phyloP scores from a whole-genome alignment of 495 filamentous ascomycete species.

The Annulohypoxylon moriforme region DNA sequence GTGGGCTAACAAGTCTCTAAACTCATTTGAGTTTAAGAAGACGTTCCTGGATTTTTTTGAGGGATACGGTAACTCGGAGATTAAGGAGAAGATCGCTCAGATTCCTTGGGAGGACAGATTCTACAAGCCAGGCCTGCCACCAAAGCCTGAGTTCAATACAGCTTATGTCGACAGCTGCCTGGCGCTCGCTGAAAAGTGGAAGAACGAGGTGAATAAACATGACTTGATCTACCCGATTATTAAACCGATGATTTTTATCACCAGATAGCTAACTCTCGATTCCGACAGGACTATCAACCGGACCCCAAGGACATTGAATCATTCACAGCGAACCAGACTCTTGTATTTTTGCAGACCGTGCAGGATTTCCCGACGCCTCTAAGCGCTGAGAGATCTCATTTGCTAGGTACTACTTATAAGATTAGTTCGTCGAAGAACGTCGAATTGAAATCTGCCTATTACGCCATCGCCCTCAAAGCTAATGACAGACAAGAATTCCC shows the following conservation, averaged over 20 bases:
- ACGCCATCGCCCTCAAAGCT: slow-evolving; percentile 79
- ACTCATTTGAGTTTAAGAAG: slow-evolving; percentile 91
- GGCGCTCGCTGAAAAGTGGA: slow-evolving; percentile 82
- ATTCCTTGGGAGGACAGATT: slow-evolving; percentile 93
- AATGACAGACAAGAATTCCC: slow-evolving; percentile 72
- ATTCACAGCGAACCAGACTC: slow-evolving; percentile 84
- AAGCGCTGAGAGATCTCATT: slow-evolving; percentile 67
- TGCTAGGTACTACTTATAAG: slow-evolving; percentile 78
- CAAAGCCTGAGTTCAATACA: slow-evolving; percentile 91
- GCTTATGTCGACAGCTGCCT: slow-evolving; percentile 88
- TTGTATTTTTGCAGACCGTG: slow-evolving; percentile 87
- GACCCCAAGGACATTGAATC: slow-evolving; percentile 71
- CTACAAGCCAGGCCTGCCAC: slow-evolving; percentile 84
- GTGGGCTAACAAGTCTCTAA: slow-evolving; percentile 82
- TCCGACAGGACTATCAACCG: slow-evolving; percentile 74
- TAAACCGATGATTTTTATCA: background rate
- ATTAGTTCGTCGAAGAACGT: slow-evolving; percentile 78
- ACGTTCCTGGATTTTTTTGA: slow-evolving; percentile 87
- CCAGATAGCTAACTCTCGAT: slow-evolving; percentile 13
- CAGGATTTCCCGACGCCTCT: slow-evolving; percentile 73
- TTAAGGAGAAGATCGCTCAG: slow-evolving; percentile 70
- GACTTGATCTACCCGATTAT: background rate
- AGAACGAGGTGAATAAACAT: slow-evolving; percentile 50
- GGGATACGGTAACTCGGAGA: slow-evolving; percentile 68
- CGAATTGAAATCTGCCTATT: slow-evolving; percentile 83